These are phyloP conservation scores for Helianthus annuus DNA, from an alignment of 129 eudicot species.

Conservation along the genomic window HanXRQr2.0-SUNRISE NC_035448.2:1812969-1813468, in stretches of 20 bases:
- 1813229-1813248: too few species aligned
- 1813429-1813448: conserved; percentile 53
- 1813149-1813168: conserved; percentile 75
- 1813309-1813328: conserved; percentile 55
- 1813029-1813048: conserved; percentile 43
- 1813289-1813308: conserved; percentile 57
- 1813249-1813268: conserved; percentile 14
- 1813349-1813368: conserved; percentile 36
- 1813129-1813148: conserved; percentile 65
- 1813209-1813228: too few species aligned
- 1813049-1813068: conserved; percentile 79
- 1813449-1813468: conserved; percentile 31
- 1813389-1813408: conserved; percentile 24
- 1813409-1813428: conserved; percentile 38
- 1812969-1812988: too few species aligned
- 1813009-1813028: too few species aligned
- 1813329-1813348: conserved; percentile 41
- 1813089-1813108: conserved; percentile 63
- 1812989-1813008: too few species aligned
- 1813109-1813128: conserved; percentile 82
- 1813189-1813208: too few species aligned
- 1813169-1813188: conserved; percentile 10
- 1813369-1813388: conserved; percentile 24
- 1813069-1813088: conserved; percentile 83
- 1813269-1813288: conserved; percentile 68